Evolutionary conservation across 768 basidiomycete genomes (phyloP), one percentile per base, ranked within the genome.

Genomic region (Collybiopsis luxurians): DNA sequence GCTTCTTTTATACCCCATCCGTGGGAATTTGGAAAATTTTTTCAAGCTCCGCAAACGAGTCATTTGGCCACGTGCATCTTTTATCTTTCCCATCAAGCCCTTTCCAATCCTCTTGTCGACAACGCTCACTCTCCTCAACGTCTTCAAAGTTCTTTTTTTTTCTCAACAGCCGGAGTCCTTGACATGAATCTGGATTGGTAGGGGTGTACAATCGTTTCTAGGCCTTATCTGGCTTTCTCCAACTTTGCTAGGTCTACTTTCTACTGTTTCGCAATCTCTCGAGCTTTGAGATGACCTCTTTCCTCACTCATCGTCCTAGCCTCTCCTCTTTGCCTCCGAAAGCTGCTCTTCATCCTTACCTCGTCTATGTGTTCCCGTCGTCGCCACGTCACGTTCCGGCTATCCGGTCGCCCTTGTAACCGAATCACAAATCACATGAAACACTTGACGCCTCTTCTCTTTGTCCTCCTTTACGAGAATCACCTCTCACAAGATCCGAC

Each of bases 1-100:
- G 13, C 19, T 30, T 0, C 5, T 47, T 55, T 45, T 55, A 55
- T 55, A 55, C 45, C 30, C 3, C 4, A 27, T 5, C 13, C 31
- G 31, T 34, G 31, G 31, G 3, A 24, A 47, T 47, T 36, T 19
- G 15, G n/a, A 21, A 17, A 42, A 42, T 15, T 21, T 42, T 42
- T 42, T 51, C 4, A 39, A 51, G 26, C 50, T 51, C 50, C 50
- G 50, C 36, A 31, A 2, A 28, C 49, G 12, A 51, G 48, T 50
- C 48, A 50, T 51, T 51, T 34, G 4, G 13, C 31, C 50, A 51
- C 50, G 50, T 51, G 50, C 15, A 1, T 51, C 15, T 36, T 39
- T 51, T 40, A 36, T 51, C 48, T 21, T 50, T 51, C 50, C 36
- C 21, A 38, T 34, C 50, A 51, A 38, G 21, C n/a, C 50, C 2